Conservation (phyloP, 2,329 filamentous ascomycete genomes). For the Emmonsia crescens region DNA sequence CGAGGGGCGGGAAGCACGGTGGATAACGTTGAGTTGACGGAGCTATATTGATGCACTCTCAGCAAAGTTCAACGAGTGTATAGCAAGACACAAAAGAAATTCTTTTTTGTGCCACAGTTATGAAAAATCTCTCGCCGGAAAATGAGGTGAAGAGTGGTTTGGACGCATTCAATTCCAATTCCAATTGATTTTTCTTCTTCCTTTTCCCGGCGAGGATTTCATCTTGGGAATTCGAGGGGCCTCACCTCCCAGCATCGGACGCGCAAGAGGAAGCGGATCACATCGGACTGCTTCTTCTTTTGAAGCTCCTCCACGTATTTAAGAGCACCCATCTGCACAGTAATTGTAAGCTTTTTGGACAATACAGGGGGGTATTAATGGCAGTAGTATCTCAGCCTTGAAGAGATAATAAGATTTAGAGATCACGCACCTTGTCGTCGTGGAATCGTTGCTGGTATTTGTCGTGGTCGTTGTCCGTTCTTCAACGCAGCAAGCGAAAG, state of each 20-base stretch:
- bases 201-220: background rate
- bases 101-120: conserved; percentile 35
- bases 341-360: background rate
- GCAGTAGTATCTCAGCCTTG: background rate
- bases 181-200: background rate
- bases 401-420: background rate
- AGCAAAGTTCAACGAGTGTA: conserved; percentile 99
- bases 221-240: conserved; percentile 14
- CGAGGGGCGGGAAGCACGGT: conserved; percentile 95
- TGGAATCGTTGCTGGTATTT: conserved; percentile 33
- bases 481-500: conserved; percentile 21
- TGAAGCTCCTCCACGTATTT: conserved; percentile 99
- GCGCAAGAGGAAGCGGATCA: conserved; percentile 98
- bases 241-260: conserved; percentile 98
- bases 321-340: conserved; percentile 84
- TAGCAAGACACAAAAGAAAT: conserved; percentile 56
- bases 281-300: conserved; percentile 99
- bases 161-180: background rate
- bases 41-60: conserved; percentile 99
- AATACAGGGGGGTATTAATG: background rate
- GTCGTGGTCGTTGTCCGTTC: conserved; percentile 32
- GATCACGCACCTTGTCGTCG: conserved; percentile 35
- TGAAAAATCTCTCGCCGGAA: conserved; percentile 26
- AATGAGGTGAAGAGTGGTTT: background rate
- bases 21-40: conserved; percentile 98